Base-by-base conservation (phyloP, 495 filamentous ascomycete species). In the Neurospora sp. region DNA sequence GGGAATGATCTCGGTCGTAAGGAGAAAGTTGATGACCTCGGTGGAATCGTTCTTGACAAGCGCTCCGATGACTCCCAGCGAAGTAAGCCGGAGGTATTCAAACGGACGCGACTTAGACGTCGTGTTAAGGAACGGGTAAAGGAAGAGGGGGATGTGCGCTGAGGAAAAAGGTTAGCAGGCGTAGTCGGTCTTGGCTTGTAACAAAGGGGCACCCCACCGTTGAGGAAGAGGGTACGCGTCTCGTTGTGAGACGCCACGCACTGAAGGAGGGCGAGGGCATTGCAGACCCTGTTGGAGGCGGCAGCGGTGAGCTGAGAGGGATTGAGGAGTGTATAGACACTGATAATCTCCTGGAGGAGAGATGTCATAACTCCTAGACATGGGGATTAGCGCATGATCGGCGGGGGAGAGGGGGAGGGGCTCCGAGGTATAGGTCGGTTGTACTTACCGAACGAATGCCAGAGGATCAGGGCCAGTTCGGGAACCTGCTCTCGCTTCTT, bases 401-500 rank as follows among this genome's bases (percentile, higher is more conserved):
- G n/a, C 31, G 27, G 37, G 38, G n/a, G 69, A n/a, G 42, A 16
- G 11, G 71, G 74, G 37, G 71, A 76, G 46, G n/a, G 37, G 62
- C 59, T 9, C 59, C 3, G n/a, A 48, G n/a, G 31, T 66, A 31
- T 66, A 35, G 4, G 1, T 35, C 27, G 3, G 54, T 18, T 35
- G 14, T 9, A 66, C 92, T 75, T 89, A 98, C 95, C 96, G 80
- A 98, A 98, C 3, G 96, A 98, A 82, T 99, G 95, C 96, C 96
- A 99, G 71, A 99, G 88, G 69, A 99, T 97, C 75, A 99, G 83
- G 39, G 96, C 96, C 74, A 99, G 85, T 82, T 99, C 96, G 18
- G 96, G 94, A 18, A 99, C 96, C 81, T 98, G 96, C 81, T 99
- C 96, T 59, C 96, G 86, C 86, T 99, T 99, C 86, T 99, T 99